A percentile compares a stretch with the other conserved stretches of the same genome.
These are phyloP conservation scores for Neocatenulostroma microsporum DNA, from an alignment of 2,329 filamentous ascomycete species.

Conservation along the genomic window DNA sequence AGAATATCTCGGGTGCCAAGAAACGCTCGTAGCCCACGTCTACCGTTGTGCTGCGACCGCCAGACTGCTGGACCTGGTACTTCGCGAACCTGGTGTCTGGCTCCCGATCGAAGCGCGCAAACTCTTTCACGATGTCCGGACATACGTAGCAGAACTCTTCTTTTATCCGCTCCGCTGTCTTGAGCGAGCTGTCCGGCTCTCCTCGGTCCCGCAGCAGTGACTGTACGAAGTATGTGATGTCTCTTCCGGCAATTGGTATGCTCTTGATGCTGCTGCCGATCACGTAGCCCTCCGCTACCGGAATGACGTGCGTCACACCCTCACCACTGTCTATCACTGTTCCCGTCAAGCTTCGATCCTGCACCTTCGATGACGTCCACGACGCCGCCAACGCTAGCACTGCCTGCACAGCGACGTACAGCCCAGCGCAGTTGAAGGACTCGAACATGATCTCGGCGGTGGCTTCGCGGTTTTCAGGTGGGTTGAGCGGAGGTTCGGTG, in stretches of 20 bases:
- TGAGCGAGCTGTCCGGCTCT: slow-evolving; percentile 91
- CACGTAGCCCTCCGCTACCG: slow-evolving; percentile 96
- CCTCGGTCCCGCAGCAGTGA: slow-evolving; percentile 90
- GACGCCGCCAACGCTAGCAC: slow-evolving; percentile 93
- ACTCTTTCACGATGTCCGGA: slow-evolving; percentile 98
- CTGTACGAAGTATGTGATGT: slow-evolving; percentile 98
- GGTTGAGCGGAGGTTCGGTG: slow-evolving; percentile 96
- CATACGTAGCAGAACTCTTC: slow-evolving; percentile 98
- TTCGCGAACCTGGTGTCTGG: slow-evolving; percentile 76
- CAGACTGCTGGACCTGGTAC: slow-evolving; percentile 77
- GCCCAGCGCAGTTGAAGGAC: slow-evolving; percentile 97
- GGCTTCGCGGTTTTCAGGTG: slow-evolving; percentile 96
- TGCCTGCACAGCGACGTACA: slow-evolving; percentile 97
- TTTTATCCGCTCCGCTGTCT: slow-evolving; percentile 97
- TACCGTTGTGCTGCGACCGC: slow-evolving; percentile 74
- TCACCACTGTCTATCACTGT: slow-evolving; percentile 98
- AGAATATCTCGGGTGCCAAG: slow-evolving; percentile 97
- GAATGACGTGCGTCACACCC: slow-evolving; percentile 97
- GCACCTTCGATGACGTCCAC: slow-evolving; percentile 97
- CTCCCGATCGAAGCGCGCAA: slow-evolving; percentile 87
- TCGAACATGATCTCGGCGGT: slow-evolving; percentile 99
- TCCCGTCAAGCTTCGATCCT: slow-evolving; percentile 88
- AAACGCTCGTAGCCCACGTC: slow-evolving; percentile 98
- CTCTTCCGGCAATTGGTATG: slow-evolving; percentile 93
- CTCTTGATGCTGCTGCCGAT: slow-evolving; percentile 99